phyloP scores from a whole-genome alignment of 2,329 filamentous ascomycete species.

The Diaporthe amygdali region DNA sequence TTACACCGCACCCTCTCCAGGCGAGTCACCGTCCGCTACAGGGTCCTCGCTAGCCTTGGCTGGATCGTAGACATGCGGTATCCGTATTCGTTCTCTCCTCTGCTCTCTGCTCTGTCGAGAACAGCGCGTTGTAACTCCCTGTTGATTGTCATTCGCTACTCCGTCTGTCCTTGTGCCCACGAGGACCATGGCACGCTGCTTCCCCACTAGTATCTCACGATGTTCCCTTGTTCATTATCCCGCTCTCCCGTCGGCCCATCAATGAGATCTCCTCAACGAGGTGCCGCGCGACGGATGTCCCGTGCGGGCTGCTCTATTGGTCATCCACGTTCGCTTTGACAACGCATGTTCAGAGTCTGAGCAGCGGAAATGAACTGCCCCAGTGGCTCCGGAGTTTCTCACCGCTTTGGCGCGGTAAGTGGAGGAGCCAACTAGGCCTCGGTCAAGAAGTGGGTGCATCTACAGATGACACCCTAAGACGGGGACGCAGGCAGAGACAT shows the following conservation, averaged over 20 bases:
- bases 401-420: slow-evolving; percentile 4
- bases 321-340: not conserved
- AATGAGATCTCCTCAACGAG: not conserved
- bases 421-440: not conserved
- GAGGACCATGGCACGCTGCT: not conserved
- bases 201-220: not conserved
- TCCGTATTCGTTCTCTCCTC: slow-evolving; percentile 3
- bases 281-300: not conserved
- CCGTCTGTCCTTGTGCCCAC: not conserved
- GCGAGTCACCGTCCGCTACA: not conserved
- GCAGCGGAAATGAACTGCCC: slow-evolving; percentile 9
- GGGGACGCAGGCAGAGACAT: not conserved
- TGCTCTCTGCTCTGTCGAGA: not conserved
- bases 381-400: not conserved
- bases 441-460: not conserved
- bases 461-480: not conserved
- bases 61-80: not conserved
- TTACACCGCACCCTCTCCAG: not conserved
- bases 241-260: slow-evolving; percentile 1
- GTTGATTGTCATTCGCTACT: not conserved
- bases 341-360: not conserved
- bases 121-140: not conserved
- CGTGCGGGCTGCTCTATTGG: not conserved
- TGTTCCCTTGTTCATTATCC: not conserved
- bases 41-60: not conserved